Evolutionary conservation across 176 grass and related monocot species (phyloP), one percentile per base, ranked within the genome.

Genomic region (Ampelocalamus luodianensis): DNA sequence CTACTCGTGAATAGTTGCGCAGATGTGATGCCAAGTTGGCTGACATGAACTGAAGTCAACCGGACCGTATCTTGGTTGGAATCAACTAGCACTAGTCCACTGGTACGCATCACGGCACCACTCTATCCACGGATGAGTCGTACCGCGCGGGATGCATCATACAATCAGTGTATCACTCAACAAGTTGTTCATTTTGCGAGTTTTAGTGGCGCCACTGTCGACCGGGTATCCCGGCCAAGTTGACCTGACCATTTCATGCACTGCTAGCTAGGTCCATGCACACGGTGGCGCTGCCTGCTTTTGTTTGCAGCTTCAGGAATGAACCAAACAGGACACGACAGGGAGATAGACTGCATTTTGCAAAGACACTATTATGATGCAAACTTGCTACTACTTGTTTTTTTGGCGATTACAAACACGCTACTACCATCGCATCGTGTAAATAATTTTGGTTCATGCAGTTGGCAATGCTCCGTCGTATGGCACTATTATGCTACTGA

Each of bases 91-190:
- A 0, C 50, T 53, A 53, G 16, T 20, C 11, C 42, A 14, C 27
- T n/a, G 1, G 4, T 20, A 29, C 56, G 76, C 56, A 17, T 63
- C 13, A 44, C n/a, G 12, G 15, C 58, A 11, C 39, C 43, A 20
- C 24, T 2, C 40, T 23, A 14, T 16, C 20, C 3, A 8, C 5
- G 43, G 23, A 65, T 46, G n/a, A 29, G 37, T 10, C 3, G 37
- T 80, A 79, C 77, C 23, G 26, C 78, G 64, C 64, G 78, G 68
- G 78, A 80, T 26, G 64, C 78, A 54, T 39, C 14, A 10, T 46
- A 69, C 79, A 18, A 27, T 18, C 76, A 14, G 2, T 23, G 5
- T 8, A 22, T 58, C 32, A 2, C 73, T 24, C 46, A 5, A 58
- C 54, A 69, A 81, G 32, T 26, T 56, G 6, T 12, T 24, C 11